phyloP scores from a whole-genome alignment of 1,139 yeast species.

The Candida freyschussii region DNA sequence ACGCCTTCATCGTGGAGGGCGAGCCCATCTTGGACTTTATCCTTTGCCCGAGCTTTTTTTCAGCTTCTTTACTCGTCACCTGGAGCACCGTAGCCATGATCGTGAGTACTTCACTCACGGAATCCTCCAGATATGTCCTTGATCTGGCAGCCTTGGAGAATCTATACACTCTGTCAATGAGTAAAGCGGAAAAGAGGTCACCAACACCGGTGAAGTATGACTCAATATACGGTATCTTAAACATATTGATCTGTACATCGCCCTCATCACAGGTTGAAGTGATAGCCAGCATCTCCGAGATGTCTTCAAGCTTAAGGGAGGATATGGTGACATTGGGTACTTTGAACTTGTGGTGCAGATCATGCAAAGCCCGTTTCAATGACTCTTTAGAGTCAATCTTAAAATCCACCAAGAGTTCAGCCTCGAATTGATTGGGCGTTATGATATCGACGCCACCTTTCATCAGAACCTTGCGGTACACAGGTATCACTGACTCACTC shows the following conservation, averaged over 20 bases:
- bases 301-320: slow-evolving; percentile 27
- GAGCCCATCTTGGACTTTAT: slow-evolving; percentile 33
- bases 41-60: slow-evolving; percentile 22
- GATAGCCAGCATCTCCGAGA: slow-evolving; percentile 12
- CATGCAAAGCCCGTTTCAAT: slow-evolving; percentile 37
- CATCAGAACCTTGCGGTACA: slow-evolving; percentile 42
- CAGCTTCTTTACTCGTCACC: slow-evolving; percentile 21
- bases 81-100: slow-evolving; percentile 23
- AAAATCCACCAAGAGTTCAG: slow-evolving; percentile 49
- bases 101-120: slow-evolving; percentile 23
- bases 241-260: slow-evolving; percentile 23
- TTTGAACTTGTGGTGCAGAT: slow-evolving; percentile 37
- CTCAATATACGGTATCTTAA: slow-evolving; percentile 49
- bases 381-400: slow-evolving; percentile 34
- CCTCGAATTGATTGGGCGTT: slow-evolving; percentile 73
- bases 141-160: slow-evolving; percentile 4
- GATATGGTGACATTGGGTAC: slow-evolving; percentile 49
- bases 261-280: slow-evolving; percentile 12
- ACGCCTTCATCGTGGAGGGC: slow-evolving; percentile 34
- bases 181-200: slow-evolving; percentile 59
- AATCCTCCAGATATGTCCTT: slow-evolving; percentile 10
- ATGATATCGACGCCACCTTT: slow-evolving; percentile 47
- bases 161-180: slow-evolving; percentile 43
- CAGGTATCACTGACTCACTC: slow-evolving; percentile 47
- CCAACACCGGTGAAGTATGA: slow-evolving; percentile 76